Evolutionary conservation across 768 basidiomycete genomes (phyloP), one percentile per base, ranked within the genome.

Genomic region (Panellus pusillus): DNA sequence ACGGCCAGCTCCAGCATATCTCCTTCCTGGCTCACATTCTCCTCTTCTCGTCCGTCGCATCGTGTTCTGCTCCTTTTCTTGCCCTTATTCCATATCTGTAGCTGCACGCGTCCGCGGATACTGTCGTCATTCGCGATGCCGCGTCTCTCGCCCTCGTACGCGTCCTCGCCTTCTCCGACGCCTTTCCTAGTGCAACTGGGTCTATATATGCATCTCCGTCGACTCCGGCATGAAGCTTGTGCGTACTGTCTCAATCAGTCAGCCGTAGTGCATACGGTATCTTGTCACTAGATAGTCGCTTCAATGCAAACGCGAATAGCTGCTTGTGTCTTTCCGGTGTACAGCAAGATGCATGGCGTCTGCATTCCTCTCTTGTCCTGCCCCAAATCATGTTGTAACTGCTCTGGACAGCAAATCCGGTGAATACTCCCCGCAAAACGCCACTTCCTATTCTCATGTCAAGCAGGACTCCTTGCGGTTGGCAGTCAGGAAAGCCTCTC

Each of bases 171-270:
- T 89, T 93, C 63, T 86, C 81, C 74, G 89, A 93, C 65, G 88
- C 85, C 6, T 93, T 91, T 65, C 89, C 91, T 6, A 78, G 80
- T n/a, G 63, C 74, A 12, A 68, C 69, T 24, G 74, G 77, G 47
- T 67, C 64, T 32, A 79, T 92, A 15, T 78, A 24, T 84, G 80
- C 62, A 70, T 92, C 27, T 75, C 85, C 3, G 82, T 91, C 17
- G 92, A 93, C 66, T 77, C 83, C 14, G 83, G 83, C 46, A 86
- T 90, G 83, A 91, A 87, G 73, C 79, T 91, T 55, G 91, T 93
- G 68, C 68, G 89, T 78, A 42, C 29, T 27, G 55, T 44, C 54
- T 20, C 17, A 31, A 19, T 27, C 41, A 32, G n/a, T 32, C 32
- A 47, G 31, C 19, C 50, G 42, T 43, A 62, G 50, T 56, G 47